These are phyloP conservation scores for Hsuehochloa calcarea DNA, from an alignment of 176 grass and related monocot genomes.

Conservation along the genomic window DNA sequence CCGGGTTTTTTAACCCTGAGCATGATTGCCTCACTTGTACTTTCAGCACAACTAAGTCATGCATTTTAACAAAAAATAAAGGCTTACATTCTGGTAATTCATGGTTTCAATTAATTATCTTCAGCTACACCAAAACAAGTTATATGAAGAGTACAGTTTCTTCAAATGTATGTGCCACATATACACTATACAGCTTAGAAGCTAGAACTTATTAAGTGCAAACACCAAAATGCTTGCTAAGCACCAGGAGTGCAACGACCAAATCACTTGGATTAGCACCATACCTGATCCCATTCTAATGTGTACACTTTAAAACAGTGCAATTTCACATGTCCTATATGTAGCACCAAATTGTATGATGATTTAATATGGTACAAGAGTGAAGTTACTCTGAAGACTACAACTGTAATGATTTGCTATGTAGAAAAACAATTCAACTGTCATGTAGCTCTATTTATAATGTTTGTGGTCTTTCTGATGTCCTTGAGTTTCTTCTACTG, in stretches of 20 bases:
- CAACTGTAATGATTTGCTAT: neutral
- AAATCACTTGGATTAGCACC: slow-evolving; percentile 3
- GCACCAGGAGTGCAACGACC: neutral
- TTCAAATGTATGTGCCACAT: neutral
- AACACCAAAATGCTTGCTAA: neutral
- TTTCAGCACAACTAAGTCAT: slow-evolving; percentile 1
- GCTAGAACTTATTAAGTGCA: slow-evolving; percentile 1
- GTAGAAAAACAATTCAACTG: slow-evolving; percentile 19
- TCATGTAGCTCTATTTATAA: slow-evolving; percentile 4
- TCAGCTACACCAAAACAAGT: neutral
- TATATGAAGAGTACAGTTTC: slow-evolving; percentile 21
- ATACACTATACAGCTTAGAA: neutral
- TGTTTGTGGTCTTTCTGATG: neutral
- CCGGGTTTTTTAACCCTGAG: too few relatives aligned
- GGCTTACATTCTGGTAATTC: neutral
- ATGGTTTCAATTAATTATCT: neutral
- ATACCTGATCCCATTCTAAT: slow-evolving; percentile 1
- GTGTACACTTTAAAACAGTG: neutral
- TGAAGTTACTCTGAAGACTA: neutral
- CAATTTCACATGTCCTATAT: slow-evolving; percentile 8
- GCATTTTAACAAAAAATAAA: slow-evolving; percentile 11
- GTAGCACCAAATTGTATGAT: neutral
- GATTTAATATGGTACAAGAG: neutral
- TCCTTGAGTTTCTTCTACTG: neutral
- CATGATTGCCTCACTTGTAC: neutral